phyloP scores from a whole-genome alignment of 2,329 filamentous ascomycete species.

The Trichoderma sp. region DNA sequence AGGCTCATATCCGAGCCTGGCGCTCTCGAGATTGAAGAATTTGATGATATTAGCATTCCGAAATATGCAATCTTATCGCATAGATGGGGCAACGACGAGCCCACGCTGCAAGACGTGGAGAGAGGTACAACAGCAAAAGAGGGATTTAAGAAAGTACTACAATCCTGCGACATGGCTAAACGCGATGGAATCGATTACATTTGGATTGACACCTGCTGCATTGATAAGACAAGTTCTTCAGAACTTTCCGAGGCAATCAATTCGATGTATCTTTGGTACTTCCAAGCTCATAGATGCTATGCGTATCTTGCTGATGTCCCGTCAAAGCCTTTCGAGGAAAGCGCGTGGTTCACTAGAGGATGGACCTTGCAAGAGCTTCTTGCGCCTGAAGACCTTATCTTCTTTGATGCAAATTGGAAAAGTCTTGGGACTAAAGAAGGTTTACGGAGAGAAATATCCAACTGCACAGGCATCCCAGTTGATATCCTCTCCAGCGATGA shows the following conservation, averaged over 20 bases:
- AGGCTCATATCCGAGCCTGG: not conserved
- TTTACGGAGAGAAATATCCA: not conserved
- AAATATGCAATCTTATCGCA: not conserved
- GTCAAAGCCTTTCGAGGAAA: not conserved
- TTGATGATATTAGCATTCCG: not conserved
- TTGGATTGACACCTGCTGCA: not conserved
- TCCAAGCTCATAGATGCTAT: not conserved
- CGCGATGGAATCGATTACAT: not conserved
- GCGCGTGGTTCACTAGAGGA: not conserved
- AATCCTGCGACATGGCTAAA: not conserved
- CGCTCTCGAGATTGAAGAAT: not conserved
- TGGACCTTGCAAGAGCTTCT: not conserved
- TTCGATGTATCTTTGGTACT: not conserved
- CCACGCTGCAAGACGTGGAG: not conserved
- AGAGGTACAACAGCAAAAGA: not conserved
- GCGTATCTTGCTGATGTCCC: not conserved
- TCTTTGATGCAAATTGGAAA: not conserved
- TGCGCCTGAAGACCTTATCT: not conserved
- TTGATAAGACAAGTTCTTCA: not conserved
- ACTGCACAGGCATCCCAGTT: not conserved
- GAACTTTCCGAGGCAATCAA: not conserved
- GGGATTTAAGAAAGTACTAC: not conserved
- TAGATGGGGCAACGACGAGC: not conserved
- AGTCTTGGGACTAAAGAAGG: not conserved
- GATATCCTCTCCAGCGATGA: not conserved